Evolutionary conservation across 768 basidiomycete genomes (phyloP).

Genomic region (Trichaptum fuscoviolaceum): DNA sequence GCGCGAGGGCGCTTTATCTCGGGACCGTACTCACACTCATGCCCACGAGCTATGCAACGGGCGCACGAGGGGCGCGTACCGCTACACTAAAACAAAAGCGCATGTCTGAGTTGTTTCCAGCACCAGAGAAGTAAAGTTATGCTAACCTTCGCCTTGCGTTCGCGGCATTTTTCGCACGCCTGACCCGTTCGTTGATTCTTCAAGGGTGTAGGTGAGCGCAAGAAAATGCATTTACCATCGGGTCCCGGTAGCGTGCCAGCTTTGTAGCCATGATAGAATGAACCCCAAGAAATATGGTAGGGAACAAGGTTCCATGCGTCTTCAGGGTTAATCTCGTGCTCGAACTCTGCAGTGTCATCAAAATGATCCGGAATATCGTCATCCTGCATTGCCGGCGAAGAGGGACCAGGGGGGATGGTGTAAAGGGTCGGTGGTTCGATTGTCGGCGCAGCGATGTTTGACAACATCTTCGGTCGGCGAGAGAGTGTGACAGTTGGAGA

Average conservation of each 20-base stretch:
- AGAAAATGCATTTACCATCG: slow-evolving; percentile 31
- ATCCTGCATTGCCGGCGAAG: slow-evolving; percentile 15
- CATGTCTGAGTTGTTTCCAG: background rate
- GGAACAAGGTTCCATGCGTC: slow-evolving; percentile 34
- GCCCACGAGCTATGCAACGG: slow-evolving; percentile 53
- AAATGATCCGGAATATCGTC: slow-evolving; percentile 13
- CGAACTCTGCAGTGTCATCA: slow-evolving; percentile 9
- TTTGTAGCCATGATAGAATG: slow-evolving; percentile 27
- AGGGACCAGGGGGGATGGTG: slow-evolving; percentile 14
- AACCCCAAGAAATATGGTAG: slow-evolving; percentile 35
- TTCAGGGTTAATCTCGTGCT: slow-evolving; percentile 12
- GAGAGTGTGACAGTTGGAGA: background rate
- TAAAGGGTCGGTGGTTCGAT: slow-evolving; percentile 12
- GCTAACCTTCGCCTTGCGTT: slow-evolving; percentile 67
- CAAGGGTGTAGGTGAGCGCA: slow-evolving; percentile 34
- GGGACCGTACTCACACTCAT: slow-evolving; percentile 61
- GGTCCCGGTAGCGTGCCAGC: slow-evolving; percentile 31
- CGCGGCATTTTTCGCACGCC: slow-evolving; percentile 71
- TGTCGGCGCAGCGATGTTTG: background rate
- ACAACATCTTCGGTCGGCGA: background rate
- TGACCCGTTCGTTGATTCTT: slow-evolving; percentile 54
- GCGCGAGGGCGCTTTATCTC: slow-evolving; percentile 31
- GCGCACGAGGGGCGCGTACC: slow-evolving; percentile 67
- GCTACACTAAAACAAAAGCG: slow-evolving; percentile 44
- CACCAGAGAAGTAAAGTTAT: background rate